Evolutionary conservation across 768 basidiomycete species (phyloP).

Genomic region (Mycena albidolilacea): DNA sequence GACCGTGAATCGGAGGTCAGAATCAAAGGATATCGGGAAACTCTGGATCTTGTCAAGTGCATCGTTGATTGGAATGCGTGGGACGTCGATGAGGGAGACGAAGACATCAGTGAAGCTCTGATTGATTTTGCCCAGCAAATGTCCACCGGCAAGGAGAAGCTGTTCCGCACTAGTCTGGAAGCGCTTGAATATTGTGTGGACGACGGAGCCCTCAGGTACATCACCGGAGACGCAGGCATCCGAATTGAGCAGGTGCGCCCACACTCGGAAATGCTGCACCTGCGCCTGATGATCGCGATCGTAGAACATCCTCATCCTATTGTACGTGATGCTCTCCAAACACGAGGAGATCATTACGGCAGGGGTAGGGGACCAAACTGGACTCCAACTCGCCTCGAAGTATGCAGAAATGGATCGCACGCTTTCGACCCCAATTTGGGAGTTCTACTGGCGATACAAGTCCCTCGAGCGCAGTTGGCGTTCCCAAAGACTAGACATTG

Average conservation of each 20-base stretch:
- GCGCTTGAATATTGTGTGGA: background rate
- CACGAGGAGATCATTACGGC: background rate
- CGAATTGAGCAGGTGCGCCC: constrained; percentile 26
- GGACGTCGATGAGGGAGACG: background rate
- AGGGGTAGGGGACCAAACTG: background rate
- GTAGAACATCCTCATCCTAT: constrained; percentile 4
- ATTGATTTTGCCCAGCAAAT: no score
- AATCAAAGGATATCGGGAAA: constrained; percentile 12
- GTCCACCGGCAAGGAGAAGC: background rate
- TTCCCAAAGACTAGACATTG: constrained; percentile 15
- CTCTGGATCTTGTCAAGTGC: constrained; percentile 2
- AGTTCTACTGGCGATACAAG: constrained; percentile 19
- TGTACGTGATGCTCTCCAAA: constrained; percentile 10
- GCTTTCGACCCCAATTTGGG: background rate
- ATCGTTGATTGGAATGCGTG: constrained; percentile 5
- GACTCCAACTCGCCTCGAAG: background rate
- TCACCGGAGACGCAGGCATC: background rate
- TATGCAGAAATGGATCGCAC: constrained; percentile 2
- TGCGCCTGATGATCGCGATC: background rate
- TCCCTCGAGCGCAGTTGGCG: constrained; percentile 17
- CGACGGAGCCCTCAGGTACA: background rate
- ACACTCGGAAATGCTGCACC: background rate
- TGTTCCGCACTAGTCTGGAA: constrained; percentile 1
- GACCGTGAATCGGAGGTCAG: background rate
- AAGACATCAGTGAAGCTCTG: background rate